Conservation (phyloP, 2,329 filamentous ascomycete species). For the Xylaria sp. region DNA sequence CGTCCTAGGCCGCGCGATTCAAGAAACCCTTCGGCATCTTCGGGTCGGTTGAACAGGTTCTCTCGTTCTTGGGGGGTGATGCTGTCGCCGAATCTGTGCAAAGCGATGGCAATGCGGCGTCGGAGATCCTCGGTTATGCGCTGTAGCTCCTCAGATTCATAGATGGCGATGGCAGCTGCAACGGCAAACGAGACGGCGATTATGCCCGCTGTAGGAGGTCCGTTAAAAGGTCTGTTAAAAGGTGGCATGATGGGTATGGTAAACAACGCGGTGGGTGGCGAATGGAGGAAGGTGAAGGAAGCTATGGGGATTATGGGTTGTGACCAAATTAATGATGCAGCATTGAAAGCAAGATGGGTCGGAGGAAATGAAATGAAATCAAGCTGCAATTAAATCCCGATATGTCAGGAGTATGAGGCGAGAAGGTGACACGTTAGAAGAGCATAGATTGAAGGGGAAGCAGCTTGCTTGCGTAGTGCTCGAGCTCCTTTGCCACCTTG, state of each 20-base stretch:
- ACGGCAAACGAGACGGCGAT: slow-evolving; percentile 67
- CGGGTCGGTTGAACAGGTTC: slow-evolving; percentile 71
- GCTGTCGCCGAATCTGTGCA: slow-evolving; percentile 68
- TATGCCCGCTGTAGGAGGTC: slow-evolving; percentile 65
- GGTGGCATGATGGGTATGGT: slow-evolving; percentile 57
- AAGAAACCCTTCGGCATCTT: slow-evolving; percentile 72
- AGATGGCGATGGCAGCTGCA: slow-evolving; percentile 67
- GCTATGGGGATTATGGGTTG: neutral
- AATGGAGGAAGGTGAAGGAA: neutral
- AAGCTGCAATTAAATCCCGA: neutral
- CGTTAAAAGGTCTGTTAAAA: slow-evolving; percentile 67
- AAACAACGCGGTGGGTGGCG: neutral
- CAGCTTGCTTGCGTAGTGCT: slow-evolving; percentile 40
- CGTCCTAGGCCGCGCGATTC: slow-evolving; percentile 57
- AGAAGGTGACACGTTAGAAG: slow-evolving; percentile 13
- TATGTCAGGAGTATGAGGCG: slow-evolving; percentile 1
- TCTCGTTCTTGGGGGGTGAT: slow-evolving; percentile 60
- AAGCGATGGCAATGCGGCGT: slow-evolving; percentile 67
- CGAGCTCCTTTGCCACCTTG: slow-evolving; percentile 40
- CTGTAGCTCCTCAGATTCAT: slow-evolving; percentile 71
- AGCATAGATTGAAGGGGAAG: slow-evolving; percentile 10
- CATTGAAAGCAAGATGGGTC: neutral
- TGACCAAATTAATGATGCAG: neutral
- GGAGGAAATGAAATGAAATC: neutral
- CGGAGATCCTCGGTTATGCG: slow-evolving; percentile 70